Base-by-base conservation (phyloP, 2,329 filamentous ascomycete species). In the Diaporthe amygdali region DNA sequence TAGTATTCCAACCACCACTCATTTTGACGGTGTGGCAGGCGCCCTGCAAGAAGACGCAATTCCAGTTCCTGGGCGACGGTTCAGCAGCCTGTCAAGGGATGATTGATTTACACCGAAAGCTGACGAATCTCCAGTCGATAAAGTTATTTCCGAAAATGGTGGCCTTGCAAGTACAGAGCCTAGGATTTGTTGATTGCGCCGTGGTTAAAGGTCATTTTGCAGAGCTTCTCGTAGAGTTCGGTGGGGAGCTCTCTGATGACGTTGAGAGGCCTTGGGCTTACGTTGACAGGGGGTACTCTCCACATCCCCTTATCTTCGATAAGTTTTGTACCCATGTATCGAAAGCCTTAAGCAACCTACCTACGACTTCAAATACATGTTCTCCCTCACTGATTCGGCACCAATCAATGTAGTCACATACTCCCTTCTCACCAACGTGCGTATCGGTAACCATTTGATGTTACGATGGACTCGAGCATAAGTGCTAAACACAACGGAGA, bases 1-100 rank as follows among this genome's bases (percentile, higher is more conserved):
- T 98, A 47, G 96, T 98, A 83, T 97, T 97, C 96, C 96, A 98
- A 74, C 96, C 95, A 77, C 91, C 93, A 83, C 92, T 93, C 90
- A 91, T 92, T 51, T 77, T 84, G 47, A 51, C 39, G 69, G 39
- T 59, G 17, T 54, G 34, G 17, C 51, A 17, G 41, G 30, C 46
- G 30, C 22, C 22, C 32, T 30, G 20, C 37, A 25, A 39, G 17
- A 25, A 52, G 15, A 37, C 17, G 5, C 44, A 20, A 27, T 9
- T 22, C 25, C 17, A 41, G 15, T 63, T 49, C 15, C 66, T 30
- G 17, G 34, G 7, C 39, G 20, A 25, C 8, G 37, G 32, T 15
- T 30, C 12, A 37, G 34, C 10, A 49, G 39, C 15, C 5, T 10
- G 44, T 7, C 9, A 34, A 7, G n/a, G 44, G 17, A n/a, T 17